Base-by-base conservation (phyloP, 148 eudicot genomes). In the Silene uniflora region DNA sequence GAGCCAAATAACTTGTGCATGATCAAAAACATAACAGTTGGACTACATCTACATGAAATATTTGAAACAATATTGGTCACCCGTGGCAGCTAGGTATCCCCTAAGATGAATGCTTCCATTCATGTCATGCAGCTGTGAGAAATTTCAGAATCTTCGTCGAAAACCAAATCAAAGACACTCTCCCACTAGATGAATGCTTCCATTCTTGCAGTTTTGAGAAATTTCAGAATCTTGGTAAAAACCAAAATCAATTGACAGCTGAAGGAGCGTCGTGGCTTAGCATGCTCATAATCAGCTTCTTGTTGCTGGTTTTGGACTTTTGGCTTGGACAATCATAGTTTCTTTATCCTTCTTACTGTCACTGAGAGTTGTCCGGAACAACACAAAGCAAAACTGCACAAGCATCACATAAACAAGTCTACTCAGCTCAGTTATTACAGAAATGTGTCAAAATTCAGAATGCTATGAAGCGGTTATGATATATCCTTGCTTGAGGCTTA, bases 141-240 rank as follows among this genome's bases (percentile, higher is more conserved):
- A 65, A 94, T 83, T 77, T 87, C 91, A 85, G 89, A 91, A 21
- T 88, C 89, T 60, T 71, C 81, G 72, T 91, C 97, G 66, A 94
- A 86, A 1, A 91, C 44, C 93, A 39, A 7, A 39, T 39, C 44
- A 39, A 39, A 39, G 44, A 39, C 44, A 63, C 75, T 90, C 90
- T 58, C 97, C 97, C 73, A 82, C 18, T 27, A 91, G 84, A 84
- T 89, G 88, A 25, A 94, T 83, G 32, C 87, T 89, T 27, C 96
- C 98, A 78, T 82, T 81, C 77, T 94, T 94, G 44, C 44, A 39
- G 44, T 39, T 39, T 8, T 90, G 98, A 3, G 97, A 90, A 62
- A 94, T 83, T 78, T 87, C 91, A 85, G 88, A 94, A 21, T 87
- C 89, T 60, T 68, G 79, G 74, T 91, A 97, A 62, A 94, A 86